Evolutionary conservation across 805 yeast species (phyloP).

Genomic region (Blastobotrys mokoenaii): DNA sequence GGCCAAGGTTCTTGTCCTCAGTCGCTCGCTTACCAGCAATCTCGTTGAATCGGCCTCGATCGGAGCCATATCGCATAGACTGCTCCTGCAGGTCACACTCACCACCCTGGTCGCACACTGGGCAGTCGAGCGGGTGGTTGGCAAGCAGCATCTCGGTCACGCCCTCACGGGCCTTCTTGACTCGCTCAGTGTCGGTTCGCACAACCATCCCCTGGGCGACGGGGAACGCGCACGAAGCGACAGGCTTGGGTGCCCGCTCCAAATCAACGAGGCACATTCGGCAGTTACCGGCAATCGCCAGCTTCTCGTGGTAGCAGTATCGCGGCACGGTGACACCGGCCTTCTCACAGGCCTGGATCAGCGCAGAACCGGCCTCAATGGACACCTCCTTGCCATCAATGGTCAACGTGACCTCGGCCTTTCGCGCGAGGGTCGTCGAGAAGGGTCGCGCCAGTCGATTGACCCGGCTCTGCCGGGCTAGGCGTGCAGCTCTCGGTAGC

Average conservation of each 20-base stretch:
- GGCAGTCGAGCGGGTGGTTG: conserved; percentile 89
- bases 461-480: neutral
- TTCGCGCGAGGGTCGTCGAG: conserved; percentile 27
- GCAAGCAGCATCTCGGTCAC: conserved; percentile 82
- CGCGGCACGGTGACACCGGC: conserved; percentile 86
- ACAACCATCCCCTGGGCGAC: conserved; percentile 88
- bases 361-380: conserved; percentile 79
- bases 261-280: conserved; percentile 90
- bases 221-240: conserved; percentile 88
- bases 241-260: conserved; percentile 81
- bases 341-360: conserved; percentile 85
- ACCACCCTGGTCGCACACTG: conserved; percentile 91
- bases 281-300: conserved; percentile 87
- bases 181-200: conserved; percentile 67
- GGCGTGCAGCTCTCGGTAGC: too few species aligned
- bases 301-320: conserved; percentile 85
- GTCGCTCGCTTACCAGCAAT: conserved; percentile 81
- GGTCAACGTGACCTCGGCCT: conserved; percentile 49
- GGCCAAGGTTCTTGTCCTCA: conserved; percentile 86
- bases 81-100: conserved; percentile 91
- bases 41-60: conserved; percentile 78
- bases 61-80: conserved; percentile 72
- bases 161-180: conserved; percentile 78
- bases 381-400: conserved; percentile 64
- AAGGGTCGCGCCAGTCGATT: conserved; percentile 20